Percentiles rank a stretch among this genome's conserved stretches.
These are phyloP conservation scores for Lophiostoma macrostomum DNA, from an alignment of 495 filamentous ascomycete genomes.

Conservation along the genomic window DNA sequence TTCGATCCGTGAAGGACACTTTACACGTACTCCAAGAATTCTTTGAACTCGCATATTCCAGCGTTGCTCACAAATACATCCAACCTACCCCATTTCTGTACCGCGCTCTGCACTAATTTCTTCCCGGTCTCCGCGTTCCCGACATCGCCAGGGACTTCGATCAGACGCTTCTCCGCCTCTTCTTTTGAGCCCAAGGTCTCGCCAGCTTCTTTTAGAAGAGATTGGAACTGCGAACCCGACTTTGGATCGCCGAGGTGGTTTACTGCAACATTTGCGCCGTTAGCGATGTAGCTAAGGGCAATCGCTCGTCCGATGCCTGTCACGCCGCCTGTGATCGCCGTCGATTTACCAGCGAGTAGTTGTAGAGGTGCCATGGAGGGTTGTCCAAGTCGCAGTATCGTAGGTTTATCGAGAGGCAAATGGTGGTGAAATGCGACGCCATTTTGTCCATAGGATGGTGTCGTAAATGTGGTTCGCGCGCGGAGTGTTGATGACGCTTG, in stretches of 20 bases:
- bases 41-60: slow-evolving; percentile 77
- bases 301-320: slow-evolving; percentile 44
- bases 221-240: slow-evolving; percentile 38
- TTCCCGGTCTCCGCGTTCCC: slow-evolving; percentile 40
- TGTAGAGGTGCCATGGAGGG: slow-evolving; percentile 19
- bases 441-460: no score
- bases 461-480: no score
- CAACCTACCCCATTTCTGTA: slow-evolving; percentile 55
- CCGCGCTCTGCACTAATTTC: slow-evolving; percentile 35
- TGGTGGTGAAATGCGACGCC: neutral
- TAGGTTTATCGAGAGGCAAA: no score
- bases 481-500: no score
- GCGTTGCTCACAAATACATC: slow-evolving; percentile 89
- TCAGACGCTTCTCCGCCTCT: slow-evolving; percentile 21
- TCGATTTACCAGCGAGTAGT: slow-evolving; percentile 40
- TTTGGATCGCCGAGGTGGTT: slow-evolving; percentile 42
- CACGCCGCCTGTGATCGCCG: slow-evolving; percentile 41
- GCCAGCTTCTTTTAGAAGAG: slow-evolving; percentile 34
- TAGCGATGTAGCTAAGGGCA: slow-evolving; percentile 40
- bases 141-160: slow-evolving; percentile 43
- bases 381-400: no score
- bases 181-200: slow-evolving; percentile 3
- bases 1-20: neutral
- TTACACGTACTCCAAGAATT: slow-evolving; percentile 63
- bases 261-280: slow-evolving; percentile 42